These are phyloP conservation scores for Nemania abortiva DNA, from an alignment of 2,329 filamentous ascomycete genomes.

Conservation along the genomic window DNA sequence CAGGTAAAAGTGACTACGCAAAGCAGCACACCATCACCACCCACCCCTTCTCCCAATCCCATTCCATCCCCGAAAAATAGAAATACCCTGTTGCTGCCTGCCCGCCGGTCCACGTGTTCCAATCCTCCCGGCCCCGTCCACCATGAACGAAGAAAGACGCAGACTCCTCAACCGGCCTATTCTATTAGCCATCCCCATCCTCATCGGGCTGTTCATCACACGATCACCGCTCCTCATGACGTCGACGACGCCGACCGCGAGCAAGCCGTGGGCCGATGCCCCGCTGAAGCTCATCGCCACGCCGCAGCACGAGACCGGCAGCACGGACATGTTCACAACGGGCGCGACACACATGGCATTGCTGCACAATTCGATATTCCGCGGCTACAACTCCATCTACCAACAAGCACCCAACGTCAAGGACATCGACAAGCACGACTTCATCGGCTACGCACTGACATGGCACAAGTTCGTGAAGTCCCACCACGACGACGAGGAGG, in stretches of 20 bases:
- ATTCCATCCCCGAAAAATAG: neutral
- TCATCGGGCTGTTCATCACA: constrained; percentile 54
- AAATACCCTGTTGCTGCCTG: constrained; percentile 19
- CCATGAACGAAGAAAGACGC: constrained; percentile 41
- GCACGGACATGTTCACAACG: constrained; percentile 69
- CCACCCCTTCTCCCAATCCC: neutral
- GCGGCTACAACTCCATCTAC: constrained; percentile 73
- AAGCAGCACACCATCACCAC: constrained; percentile 15
- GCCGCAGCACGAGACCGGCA: constrained; percentile 64
- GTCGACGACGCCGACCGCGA: constrained; percentile 46
- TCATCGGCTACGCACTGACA: constrained; percentile 68
- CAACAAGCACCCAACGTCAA: constrained; percentile 67
- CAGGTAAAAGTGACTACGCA: too few relatives aligned
- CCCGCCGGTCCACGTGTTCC: neutral
- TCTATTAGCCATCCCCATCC: constrained; percentile 51
- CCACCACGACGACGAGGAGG: constrained; percentile 72
- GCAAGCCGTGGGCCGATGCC: constrained; percentile 64
- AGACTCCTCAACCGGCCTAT: constrained; percentile 48
- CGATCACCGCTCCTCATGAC: constrained; percentile 57
- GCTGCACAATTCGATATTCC: constrained; percentile 72
- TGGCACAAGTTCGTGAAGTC: constrained; percentile 71
- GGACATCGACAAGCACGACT: constrained; percentile 65
- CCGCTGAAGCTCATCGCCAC: constrained; percentile 67
- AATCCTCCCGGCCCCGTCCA: neutral
- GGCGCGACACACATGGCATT: constrained; percentile 72